Conservation (phyloP, 78 protist genomes). For the Trichosphaerium sp. region DNA sequence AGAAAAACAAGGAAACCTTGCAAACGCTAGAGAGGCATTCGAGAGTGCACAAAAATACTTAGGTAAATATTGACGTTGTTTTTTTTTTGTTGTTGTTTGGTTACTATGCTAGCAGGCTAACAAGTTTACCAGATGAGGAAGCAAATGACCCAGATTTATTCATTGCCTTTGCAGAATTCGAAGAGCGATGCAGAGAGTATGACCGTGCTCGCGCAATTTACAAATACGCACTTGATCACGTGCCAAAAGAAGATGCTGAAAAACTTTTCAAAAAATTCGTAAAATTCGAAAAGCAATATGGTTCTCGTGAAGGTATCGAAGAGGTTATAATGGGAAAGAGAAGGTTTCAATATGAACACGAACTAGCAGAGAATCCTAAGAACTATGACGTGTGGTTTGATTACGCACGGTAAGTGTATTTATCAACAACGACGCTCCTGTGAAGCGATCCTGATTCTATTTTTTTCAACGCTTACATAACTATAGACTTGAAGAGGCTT, state of each 20-base stretch:
- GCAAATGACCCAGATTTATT: conserved; percentile 47
- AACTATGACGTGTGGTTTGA: conserved; percentile 97
- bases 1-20: conserved; percentile 31
- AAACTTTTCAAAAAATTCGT: conserved; percentile 56
- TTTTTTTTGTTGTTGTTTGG: conserved; percentile 10
- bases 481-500: conserved; percentile 85
- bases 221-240: conserved; percentile 74
- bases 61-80: conserved; percentile 1
- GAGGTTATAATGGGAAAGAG: conserved; percentile 68
- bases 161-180: conserved; percentile 86
- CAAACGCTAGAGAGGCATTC: neutral
- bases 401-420: conserved; percentile 71
- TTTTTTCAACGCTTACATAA: too few species aligned
- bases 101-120: conserved; percentile 65
- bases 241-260: conserved; percentile 61
- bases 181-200: conserved; percentile 50
- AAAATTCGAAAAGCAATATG: conserved; percentile 81
- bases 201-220: conserved; percentile 88
- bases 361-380: conserved; percentile 32
- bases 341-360: conserved; percentile 82
- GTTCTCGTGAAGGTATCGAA: conserved; percentile 76
- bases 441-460: too few species aligned
- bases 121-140: conserved; percentile 54
- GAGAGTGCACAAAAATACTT: neutral
- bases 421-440: too few species aligned